Base-by-base conservation (phyloP, 2,329 filamentous ascomycete genomes). In the Monosporascus ibericus region DNA sequence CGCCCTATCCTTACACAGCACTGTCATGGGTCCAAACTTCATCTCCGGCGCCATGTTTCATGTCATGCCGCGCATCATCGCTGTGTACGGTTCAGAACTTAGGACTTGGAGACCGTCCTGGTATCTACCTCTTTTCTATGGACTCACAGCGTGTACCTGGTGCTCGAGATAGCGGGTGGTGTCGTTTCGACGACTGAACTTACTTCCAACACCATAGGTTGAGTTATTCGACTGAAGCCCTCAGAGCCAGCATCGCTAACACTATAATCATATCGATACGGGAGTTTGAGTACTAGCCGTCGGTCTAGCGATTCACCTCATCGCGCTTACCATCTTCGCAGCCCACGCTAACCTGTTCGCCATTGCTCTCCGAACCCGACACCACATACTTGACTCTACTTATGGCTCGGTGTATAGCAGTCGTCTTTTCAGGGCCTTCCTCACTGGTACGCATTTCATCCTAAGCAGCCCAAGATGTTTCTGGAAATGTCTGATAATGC, bases 21-120 rank as follows among this genome's bases (percentile, higher is more conserved):
- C 75, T 2, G 64, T 74, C 20, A 61, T 77, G 37, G 78, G 76
- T 1, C 74, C 77, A 17, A 73, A 72, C 2, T 65, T 77, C 39
- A 70, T 79, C 55, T 70, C 70, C 11, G 65, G 68, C 11, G 71
- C 75, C 25, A 63, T 78, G 27, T 78, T 75, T 50, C 62, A 72
- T 22, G 59, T 75, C 7, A 61, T 79, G 18, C 76, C 77, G 2
- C 75, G 75, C 44, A 63, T 79, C 22, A 64, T 80, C 37, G 64
- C 67, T 7, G 59, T 79, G 5, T 79, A 79, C 53, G 77, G 77
- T 20, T 67, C 72, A 7, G 65, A 70, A 6, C 69, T 73, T 18
- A 69, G 67, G 59, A 67, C 44, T 61, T 75, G 55, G 66, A 66
- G 42, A 48, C 58, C 58, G 53, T 58, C 37, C 39, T 74, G 56